Percentiles rank a stretch among this genome's conserved stretches.
These are phyloP conservation scores for Parietaria judaica DNA, from an alignment of 306 rosid genomes.

Conservation along the genomic window DNA sequence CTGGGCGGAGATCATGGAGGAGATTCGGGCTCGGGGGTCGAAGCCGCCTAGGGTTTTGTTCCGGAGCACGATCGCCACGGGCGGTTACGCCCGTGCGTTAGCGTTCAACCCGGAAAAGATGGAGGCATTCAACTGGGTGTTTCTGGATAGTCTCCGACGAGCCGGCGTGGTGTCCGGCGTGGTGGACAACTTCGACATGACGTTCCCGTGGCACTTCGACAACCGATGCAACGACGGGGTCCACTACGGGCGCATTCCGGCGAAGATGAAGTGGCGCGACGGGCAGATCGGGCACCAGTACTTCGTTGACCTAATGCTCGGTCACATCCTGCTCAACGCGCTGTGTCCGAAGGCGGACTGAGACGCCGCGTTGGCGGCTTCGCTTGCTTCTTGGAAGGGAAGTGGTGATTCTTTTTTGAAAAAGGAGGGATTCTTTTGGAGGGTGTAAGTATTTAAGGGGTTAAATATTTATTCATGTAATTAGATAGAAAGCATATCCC, in stretches of 20 bases:
- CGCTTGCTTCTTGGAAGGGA: slow-evolving; percentile 7
- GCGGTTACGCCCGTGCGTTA: slow-evolving; percentile 66
- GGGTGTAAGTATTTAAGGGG: slow-evolving; percentile 24
- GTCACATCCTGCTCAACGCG: slow-evolving; percentile 73
- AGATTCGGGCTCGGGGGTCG: slow-evolving; percentile 52
- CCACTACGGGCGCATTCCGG: slow-evolving; percentile 82
- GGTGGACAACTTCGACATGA: slow-evolving; percentile 78
- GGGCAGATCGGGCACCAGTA: slow-evolving; percentile 84
- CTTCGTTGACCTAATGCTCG: slow-evolving; percentile 82
- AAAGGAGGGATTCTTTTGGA: slow-evolving; percentile 35
- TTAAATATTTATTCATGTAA: slow-evolving; percentile 3
- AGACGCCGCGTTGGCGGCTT: slow-evolving; percentile 1
- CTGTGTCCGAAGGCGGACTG: slow-evolving; percentile 30
- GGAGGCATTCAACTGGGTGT: slow-evolving; percentile 70
- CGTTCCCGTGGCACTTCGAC: slow-evolving; percentile 87
- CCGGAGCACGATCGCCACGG: slow-evolving; percentile 75
- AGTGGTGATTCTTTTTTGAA: slow-evolving; percentile 1
- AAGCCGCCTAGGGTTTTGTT: slow-evolving; percentile 53
- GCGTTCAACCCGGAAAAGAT: slow-evolving; percentile 78
- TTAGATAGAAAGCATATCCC: slow-evolving; percentile 17
- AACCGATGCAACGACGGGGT: slow-evolving; percentile 83
- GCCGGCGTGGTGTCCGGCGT: slow-evolving; percentile 59
- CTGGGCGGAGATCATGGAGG: slow-evolving; percentile 56
- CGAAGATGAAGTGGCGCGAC: slow-evolving; percentile 71
- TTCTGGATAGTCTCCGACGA: slow-evolving; percentile 54